Evolutionary conservation across 768 basidiomycete species (phyloP).

Genomic region (Wakefieldia striispora): DNA sequence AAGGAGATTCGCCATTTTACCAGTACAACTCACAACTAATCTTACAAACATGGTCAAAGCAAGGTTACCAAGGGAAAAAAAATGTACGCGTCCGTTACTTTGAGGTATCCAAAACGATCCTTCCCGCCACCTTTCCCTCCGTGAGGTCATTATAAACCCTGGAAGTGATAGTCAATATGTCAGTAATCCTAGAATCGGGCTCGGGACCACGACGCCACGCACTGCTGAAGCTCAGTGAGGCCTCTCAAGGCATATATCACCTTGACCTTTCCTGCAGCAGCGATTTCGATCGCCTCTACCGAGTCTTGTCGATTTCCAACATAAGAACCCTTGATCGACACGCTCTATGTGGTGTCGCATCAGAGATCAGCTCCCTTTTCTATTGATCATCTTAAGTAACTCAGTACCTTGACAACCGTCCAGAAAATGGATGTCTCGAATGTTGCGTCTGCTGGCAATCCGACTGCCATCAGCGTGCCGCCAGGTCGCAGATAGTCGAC

Average conservation of each 20-base stretch:
- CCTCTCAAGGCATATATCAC: conserved; percentile 48
- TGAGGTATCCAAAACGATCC: conserved; percentile 37
- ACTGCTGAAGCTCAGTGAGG: conserved; percentile 53
- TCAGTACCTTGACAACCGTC: conserved; percentile 56
- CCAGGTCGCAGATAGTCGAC: conserved; percentile 73
- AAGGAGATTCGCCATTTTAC: too few species aligned
- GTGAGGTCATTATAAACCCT: conserved; percentile 41
- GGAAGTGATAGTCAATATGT: neutral
- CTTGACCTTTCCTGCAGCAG: conserved; percentile 67
- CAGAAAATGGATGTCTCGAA: conserved; percentile 67
- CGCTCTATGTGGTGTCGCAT: conserved; percentile 17
- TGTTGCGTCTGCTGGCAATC: conserved; percentile 61
- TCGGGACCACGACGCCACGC: conserved; percentile 21
- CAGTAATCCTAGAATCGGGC: neutral
- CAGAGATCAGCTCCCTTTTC: too few species aligned
- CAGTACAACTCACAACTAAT: too few species aligned
- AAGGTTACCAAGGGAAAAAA: too few species aligned
- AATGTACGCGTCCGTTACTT: conserved; percentile 10
- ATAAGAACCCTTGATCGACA: conserved; percentile 36
- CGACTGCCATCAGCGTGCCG: conserved; percentile 77
- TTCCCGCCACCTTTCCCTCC: conserved; percentile 42
- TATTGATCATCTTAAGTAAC: too few species aligned
- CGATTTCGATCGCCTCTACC: conserved; percentile 75
- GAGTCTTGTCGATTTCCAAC: conserved; percentile 82
- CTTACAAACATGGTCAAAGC: too few species aligned